These are phyloP conservation scores for Symbiotaphrina buchneri DNA, from an alignment of 495 filamentous ascomycete species.

Conservation along the genomic window DNA sequence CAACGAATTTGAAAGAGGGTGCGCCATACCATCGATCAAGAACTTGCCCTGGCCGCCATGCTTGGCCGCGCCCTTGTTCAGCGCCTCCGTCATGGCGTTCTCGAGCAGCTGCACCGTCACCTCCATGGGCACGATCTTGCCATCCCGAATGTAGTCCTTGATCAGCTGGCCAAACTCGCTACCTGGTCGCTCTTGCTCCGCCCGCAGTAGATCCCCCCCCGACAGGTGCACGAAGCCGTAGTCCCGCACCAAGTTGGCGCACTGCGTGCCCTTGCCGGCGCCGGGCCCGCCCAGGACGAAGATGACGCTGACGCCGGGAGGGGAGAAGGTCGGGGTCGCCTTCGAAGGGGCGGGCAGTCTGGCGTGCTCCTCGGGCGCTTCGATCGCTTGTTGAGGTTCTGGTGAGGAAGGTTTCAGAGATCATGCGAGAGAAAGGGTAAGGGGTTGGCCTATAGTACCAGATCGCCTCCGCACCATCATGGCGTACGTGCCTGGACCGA, in stretches of 20 bases:
- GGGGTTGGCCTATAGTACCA: conserved; percentile 8
- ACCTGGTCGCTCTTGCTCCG: conserved; percentile 70
- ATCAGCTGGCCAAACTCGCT: conserved; percentile 81
- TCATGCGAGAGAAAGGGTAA: not conserved
- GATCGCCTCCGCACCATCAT: conserved; percentile 37
- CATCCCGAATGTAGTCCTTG: conserved; percentile 73
- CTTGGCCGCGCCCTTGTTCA: conserved; percentile 15
- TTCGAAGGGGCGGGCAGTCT: conserved; percentile 26
- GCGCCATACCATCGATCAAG: conserved; percentile 49
- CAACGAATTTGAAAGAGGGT: not conserved
- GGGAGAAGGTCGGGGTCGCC: conserved; percentile 51
- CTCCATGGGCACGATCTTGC: conserved; percentile 94
- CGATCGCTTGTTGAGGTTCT: conserved; percentile 10
- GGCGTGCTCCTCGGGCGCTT: conserved; percentile 14
- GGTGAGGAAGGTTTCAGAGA: conserved; percentile 1
- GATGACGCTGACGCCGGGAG: conserved; percentile 65
- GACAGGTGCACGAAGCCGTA: conserved; percentile 85
- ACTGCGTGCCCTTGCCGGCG: conserved; percentile 72
- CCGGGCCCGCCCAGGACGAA: conserved; percentile 67
- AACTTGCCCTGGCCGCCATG: conserved; percentile 31
- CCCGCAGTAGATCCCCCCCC: conserved; percentile 82
- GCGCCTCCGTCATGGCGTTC: conserved; percentile 59
- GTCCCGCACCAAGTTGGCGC: conserved; percentile 66
- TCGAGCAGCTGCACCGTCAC: conserved; percentile 87
- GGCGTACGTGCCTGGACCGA: conserved; percentile 35